A percentile compares a stretch with the other conserved stretches of the same genome.
phyloP scores from a whole-genome alignment of 2,329 filamentous ascomycete species.

The Botrytis sinoallii region DNA sequence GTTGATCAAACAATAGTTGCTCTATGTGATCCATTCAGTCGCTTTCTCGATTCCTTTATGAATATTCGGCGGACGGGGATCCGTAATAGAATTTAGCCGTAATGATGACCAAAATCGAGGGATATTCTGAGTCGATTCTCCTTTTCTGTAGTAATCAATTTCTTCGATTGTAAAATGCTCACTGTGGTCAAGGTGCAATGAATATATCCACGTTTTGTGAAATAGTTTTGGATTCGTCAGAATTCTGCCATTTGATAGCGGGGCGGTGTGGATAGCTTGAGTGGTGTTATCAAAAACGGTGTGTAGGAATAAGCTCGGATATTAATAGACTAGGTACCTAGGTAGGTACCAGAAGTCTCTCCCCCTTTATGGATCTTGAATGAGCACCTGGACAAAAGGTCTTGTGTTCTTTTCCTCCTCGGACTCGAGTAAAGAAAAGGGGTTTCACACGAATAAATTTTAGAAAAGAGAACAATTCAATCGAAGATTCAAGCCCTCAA shows the following conservation, averaged over 20 bases:
- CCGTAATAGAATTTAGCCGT: neutral
- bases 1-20: conserved; percentile 31
- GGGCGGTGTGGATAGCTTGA: conserved; percentile 8
- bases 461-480: neutral
- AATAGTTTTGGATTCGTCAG: conserved; percentile 6
- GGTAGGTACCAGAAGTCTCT: neutral
- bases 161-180: neutral
- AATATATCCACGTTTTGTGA: conserved; percentile 1
- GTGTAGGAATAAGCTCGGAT: neutral
- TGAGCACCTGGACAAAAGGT: neutral
- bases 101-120: neutral
- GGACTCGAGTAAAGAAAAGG: neutral
- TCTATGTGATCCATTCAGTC: conserved; percentile 34
- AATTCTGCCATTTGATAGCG: neutral
- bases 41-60: conserved; percentile 1
- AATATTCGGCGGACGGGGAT: neutral
- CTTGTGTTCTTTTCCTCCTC: neutral
- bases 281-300: neutral
- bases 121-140: neutral
- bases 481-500: too few species aligned
- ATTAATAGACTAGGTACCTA: neutral
- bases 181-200: neutral
- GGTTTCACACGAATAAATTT: neutral
- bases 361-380: neutral
- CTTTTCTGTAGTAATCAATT: neutral